phyloP scores from a whole-genome alignment of 257 asterid genomes.

The Nicotiana knightiana region DNA sequence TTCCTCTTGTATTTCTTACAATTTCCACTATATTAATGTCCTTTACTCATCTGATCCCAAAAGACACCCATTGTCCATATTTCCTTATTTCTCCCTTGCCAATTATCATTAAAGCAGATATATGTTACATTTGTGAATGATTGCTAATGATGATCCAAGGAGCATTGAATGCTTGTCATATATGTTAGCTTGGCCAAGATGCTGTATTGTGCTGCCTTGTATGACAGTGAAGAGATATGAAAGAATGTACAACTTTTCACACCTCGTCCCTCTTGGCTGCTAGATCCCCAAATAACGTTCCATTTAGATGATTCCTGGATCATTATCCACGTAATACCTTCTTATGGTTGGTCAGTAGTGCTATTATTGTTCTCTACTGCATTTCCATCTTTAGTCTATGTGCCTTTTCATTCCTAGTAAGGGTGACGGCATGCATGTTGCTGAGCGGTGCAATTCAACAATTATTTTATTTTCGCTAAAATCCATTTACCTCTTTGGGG shows the following conservation, averaged over 20 bases:
- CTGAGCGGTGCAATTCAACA: not conserved
- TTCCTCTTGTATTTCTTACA: not conserved
- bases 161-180: not conserved
- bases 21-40: too few species aligned
- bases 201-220: not conserved
- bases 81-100: not conserved
- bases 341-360: not conserved
- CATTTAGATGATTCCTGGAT: not conserved
- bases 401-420: not conserved
- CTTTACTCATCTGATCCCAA: too few species aligned
- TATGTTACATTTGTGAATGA: not conserved
- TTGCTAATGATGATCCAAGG: not conserved
- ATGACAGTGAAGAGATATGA: not conserved
- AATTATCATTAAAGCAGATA: not conserved
- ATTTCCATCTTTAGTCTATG: not conserved
- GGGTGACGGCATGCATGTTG: not conserved
- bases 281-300: not conserved
- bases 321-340: not conserved
- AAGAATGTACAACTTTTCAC: not conserved
- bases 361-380: not conserved
- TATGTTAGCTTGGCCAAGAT: not conserved
- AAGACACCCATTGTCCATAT: not conserved
- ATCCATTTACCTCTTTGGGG: not conserved
- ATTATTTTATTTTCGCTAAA: not conserved
- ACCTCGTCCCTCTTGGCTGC: not conserved